Evolutionary conservation across 2,329 filamentous ascomycete species (phyloP), one percentile per base, ranked within the genome.

Genomic region (Colletotrichum spinosum): DNA sequence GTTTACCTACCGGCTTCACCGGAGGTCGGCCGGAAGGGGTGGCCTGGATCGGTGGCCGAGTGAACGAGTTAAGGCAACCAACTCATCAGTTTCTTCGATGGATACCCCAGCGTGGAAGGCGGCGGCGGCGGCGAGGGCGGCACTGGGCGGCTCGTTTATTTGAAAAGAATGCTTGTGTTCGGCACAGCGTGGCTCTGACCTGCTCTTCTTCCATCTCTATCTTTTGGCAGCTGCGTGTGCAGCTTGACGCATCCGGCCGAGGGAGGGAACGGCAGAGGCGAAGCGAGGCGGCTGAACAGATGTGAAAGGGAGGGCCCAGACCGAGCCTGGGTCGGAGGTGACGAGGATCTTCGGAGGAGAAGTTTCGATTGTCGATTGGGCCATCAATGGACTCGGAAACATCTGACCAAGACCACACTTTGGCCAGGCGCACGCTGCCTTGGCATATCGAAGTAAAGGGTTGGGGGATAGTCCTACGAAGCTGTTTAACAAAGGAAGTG

Each of bases 201-300:
- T 11, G 34, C 25, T 49, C 39, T 35, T 25, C 51, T 42, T 50
- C 17, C 35, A 35, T 37, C 11, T 44, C 38, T 17, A n/a, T 61
- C 34, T 51, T 42, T 55, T 17, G 39, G 51, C 41, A 42, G 41
- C 35, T 38, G 39, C 25, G 39, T 15, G 35, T 42, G 51, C 58
- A 42, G 13, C 35, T 51, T 35, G 62, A 65, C 62, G 62, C 50
- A 62, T 62, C 41, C 62, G 62, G 62, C 33, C 44, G 45, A 49
- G 17, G 49, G 25, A 25, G 25, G 25, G 25, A 25, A 46, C 37
- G 42, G 9, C 39, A 8, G 34, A 34, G 17, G 44, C 33, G 17
- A 25, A 41, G 39, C 39, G 39, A 41, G 13, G 39, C 25, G 25
- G 25, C 25, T 5, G 25, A 25, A 25, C 25, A 25, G 25, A 25